These are phyloP conservation scores for Myriangium duriaei DNA, from an alignment of 2,329 filamentous ascomycete species.

Conservation along the genomic window DNA sequence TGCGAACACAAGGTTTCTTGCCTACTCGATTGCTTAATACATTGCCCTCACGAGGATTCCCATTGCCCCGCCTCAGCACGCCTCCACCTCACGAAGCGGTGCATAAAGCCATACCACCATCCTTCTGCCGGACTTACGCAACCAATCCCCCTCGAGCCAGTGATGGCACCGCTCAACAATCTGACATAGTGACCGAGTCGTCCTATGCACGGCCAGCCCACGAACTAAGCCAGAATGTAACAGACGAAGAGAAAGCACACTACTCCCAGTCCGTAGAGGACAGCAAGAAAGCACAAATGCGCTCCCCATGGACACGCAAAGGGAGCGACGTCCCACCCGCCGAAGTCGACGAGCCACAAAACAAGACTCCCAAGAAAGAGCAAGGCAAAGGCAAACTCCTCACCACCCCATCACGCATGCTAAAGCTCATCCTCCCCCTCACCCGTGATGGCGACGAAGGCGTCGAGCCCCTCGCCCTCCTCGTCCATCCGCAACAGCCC, in stretches of 20 bases:
- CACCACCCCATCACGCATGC: constrained; percentile 65
- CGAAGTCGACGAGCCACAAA: constrained; percentile 35
- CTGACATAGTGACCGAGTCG: constrained; percentile 14
- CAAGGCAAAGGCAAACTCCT: constrained; percentile 52
- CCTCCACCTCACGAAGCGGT: too few relatives aligned
- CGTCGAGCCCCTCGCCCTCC: constrained; percentile 72
- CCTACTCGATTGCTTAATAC: too few relatives aligned
- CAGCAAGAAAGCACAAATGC: constrained; percentile 44
- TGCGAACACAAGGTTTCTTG: too few relatives aligned
- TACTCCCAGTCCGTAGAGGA: constrained; percentile 30
- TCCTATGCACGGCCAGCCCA: constrained; percentile 22
- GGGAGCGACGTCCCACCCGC: constrained; percentile 44
- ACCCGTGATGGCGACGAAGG: constrained; percentile 51
- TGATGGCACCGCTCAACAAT: constrained; percentile 14
- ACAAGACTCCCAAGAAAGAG: constrained; percentile 43
- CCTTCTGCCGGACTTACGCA: constrained; percentile 7
- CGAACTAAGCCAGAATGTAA: constrained; percentile 26
- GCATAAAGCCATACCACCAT: too few relatives aligned
- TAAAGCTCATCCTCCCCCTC: constrained; percentile 70
- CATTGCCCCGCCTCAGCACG: too few relatives aligned
- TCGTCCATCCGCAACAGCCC: constrained; percentile 82
- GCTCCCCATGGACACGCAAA: constrained; percentile 54
- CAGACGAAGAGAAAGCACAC: constrained; percentile 33
- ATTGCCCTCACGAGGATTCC: too few relatives aligned
- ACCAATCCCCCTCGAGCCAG: constrained; percentile 7